Evolutionary conservation across 2,329 filamentous ascomycete species (phyloP), one percentile per base, ranked within the genome.

Genomic region (Exophiala spinifera): DNA sequence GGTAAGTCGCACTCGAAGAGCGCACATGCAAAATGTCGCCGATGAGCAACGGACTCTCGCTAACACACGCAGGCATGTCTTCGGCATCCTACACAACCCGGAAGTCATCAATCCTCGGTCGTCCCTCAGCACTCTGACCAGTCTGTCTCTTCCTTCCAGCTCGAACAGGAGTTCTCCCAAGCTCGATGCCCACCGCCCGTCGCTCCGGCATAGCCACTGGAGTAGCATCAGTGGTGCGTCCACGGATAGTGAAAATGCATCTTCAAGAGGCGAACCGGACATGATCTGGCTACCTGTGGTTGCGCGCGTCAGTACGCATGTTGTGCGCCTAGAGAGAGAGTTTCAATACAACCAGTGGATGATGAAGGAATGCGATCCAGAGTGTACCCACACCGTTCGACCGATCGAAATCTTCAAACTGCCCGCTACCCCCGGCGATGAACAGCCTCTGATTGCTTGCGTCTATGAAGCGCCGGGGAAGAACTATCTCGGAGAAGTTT

Each of bases 321-420:
- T 86, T 14, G 76, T 96, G 49, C 84, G 91, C 6, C 83, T 96
- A 63, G 91, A 97, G 74, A 80, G 91, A 58, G 87, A 92, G 53
- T 96, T 88, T 66, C 88, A 95, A 64, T 88, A 94, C 62, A 83
- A 86, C 66, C 89, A 87, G 70, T 83, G 78, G 56, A 77, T 96
- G 46, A 83, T 85, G 36, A 77, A 81, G 51, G 84, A 84, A 13
- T 85, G 84, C 21, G 89, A 95, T 67, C 86, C 86, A 1, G 75
- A 85, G 19, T 86, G 84, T 58, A 79, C 83, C 52, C 89, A 95
- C 67, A 91, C 94, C 56, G 82, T 89, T 36, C 86, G 84, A 55
- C 90, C 91, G 1, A 76, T 97, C 51, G 89, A 96, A 60, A 79
- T 95, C 39, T 77, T 92, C 52, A 81, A 87, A 23, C 74, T 96